phyloP scores from a whole-genome alignment of 352 stramenopile species.

The Aphanomyces cochlioides region DNA sequence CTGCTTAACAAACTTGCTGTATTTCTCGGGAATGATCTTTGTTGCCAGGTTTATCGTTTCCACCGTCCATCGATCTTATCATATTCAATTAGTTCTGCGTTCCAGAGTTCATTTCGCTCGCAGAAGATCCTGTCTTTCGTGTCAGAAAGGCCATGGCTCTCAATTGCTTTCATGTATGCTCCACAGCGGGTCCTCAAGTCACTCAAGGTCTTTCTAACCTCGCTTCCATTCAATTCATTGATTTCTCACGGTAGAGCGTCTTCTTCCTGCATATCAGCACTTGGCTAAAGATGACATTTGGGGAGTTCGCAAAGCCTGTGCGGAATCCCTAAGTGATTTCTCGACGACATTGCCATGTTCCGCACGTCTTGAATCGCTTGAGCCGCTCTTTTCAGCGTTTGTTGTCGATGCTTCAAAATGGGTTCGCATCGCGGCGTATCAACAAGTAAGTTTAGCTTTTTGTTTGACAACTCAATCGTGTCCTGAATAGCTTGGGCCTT shows the following conservation, averaged over 20 bases:
- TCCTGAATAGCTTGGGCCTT: conserved; percentile 46
- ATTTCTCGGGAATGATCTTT: conserved; percentile 84
- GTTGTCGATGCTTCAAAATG: conserved; percentile 88
- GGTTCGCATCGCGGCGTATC: conserved; percentile 92
- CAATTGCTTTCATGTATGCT: conserved; percentile 88
- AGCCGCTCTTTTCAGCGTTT: conserved; percentile 87
- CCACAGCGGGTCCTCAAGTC: conserved; percentile 64
- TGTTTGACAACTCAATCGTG: conserved; percentile 5
- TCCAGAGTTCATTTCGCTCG: conserved; percentile 88
- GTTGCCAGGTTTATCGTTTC: conserved; percentile 51
- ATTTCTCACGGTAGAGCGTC: conserved; percentile 41
- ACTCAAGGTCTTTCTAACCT: conserved; percentile 39
- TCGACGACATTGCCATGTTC: conserved; percentile 70
- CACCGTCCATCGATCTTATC: background rate
- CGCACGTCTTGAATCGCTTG: conserved; percentile 72
- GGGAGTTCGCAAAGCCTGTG: conserved; percentile 90
- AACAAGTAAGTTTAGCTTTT: conserved; percentile 55
- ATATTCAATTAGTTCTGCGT: conserved; percentile 66
- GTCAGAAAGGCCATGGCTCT: conserved; percentile 90
- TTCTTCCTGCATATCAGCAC: conserved; percentile 88
- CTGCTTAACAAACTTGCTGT: conserved; percentile 90
- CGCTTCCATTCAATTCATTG: background rate
- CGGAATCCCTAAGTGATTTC: conserved; percentile 87
- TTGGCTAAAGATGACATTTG: conserved; percentile 94
- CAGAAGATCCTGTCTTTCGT: conserved; percentile 90